A percentile compares a stretch with the other conserved stretches of the same genome.
These are phyloP conservation scores for Hypoxylon sp. DNA, from an alignment of 2,329 filamentous ascomycete genomes.

Conservation along the genomic window DNA sequence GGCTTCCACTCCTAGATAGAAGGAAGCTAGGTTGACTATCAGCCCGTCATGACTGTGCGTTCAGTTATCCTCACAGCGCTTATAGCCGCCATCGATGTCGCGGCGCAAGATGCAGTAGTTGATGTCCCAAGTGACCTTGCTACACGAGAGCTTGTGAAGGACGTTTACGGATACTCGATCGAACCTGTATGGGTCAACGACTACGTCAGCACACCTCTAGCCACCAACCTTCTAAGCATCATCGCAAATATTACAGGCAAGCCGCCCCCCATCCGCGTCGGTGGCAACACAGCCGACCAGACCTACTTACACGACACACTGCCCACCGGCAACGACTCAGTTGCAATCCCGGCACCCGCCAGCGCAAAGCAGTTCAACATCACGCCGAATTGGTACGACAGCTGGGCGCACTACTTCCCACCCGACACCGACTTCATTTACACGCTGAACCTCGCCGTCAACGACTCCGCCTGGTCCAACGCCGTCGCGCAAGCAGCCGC, in stretches of 20 bases:
- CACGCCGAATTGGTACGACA: slow-evolving; percentile 54
- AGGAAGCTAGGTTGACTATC: background rate
- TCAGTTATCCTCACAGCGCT: slow-evolving; percentile 34
- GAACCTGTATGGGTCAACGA: slow-evolving; percentile 56
- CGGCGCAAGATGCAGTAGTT: slow-evolving; percentile 45
- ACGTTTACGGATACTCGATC: slow-evolving; percentile 56
- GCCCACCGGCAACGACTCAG: slow-evolving; percentile 50
- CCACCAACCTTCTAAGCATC: slow-evolving; percentile 49
- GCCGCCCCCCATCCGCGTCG: slow-evolving; percentile 54
- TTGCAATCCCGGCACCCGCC: slow-evolving; percentile 47
- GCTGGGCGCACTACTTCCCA: slow-evolving; percentile 55
- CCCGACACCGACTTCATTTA: slow-evolving; percentile 53
- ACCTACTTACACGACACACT: slow-evolving; percentile 53
- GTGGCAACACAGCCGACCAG: slow-evolving; percentile 57
- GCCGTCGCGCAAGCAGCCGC: slow-evolving; percentile 53
- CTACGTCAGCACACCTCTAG: slow-evolving; percentile 52
- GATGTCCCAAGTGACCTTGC: slow-evolving; percentile 48
- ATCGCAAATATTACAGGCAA: slow-evolving; percentile 53
- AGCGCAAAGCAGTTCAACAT: slow-evolving; percentile 52
- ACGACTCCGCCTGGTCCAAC: slow-evolving; percentile 52
- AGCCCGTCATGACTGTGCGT: slow-evolving; percentile 27
- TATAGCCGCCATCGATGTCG: slow-evolving; percentile 20
- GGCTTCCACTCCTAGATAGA: background rate
- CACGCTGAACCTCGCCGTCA: slow-evolving; percentile 55
- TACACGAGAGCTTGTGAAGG: slow-evolving; percentile 50